Conservation (phyloP, 2,329 filamentous ascomycete genomes). For the Exophiala phaeomuriformis region DNA sequence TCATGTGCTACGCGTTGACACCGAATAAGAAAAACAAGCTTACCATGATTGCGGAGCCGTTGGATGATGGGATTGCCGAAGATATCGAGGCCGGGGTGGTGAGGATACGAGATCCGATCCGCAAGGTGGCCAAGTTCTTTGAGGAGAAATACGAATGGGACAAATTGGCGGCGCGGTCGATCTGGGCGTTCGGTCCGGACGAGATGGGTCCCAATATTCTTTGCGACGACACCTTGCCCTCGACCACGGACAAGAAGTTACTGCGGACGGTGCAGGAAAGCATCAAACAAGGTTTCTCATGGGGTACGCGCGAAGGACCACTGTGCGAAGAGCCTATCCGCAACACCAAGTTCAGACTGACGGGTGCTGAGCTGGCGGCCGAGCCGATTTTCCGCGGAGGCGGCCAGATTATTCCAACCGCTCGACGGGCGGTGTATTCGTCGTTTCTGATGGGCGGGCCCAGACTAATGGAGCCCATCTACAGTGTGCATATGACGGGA, state of each 20-base stretch:
- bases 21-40: conserved; percentile 99
- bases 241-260: conserved; percentile 88
- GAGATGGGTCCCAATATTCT: conserved; percentile 92
- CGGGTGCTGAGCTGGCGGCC: conserved; percentile 74
- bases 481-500: conserved; percentile 85
- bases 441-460: conserved; percentile 96
- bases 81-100: conserved; percentile 90
- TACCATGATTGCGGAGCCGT: conserved; percentile 93
- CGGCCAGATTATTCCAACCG: conserved; percentile 94
- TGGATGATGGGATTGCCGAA: conserved; percentile 88
- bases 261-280: conserved; percentile 82
- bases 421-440: conserved; percentile 85
- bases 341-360: conserved; percentile 95
- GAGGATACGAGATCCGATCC: conserved; percentile 83
- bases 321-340: conserved; percentile 98
- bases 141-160: conserved; percentile 98
- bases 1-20: conserved; percentile 95
- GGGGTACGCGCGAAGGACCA: conserved; percentile 91
- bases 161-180: conserved; percentile 83
- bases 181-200: conserved; percentile 97
- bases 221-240: conserved; percentile 90
- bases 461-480: conserved; percentile 92
- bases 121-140: conserved; percentile 93
- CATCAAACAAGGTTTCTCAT: conserved; percentile 91
- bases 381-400: conserved; percentile 93